A percentile compares a stretch with the other conserved stretches of the same genome.
phyloP scores from a whole-genome alignment of 352 stramenopile species.

The Halophytophthora batemanensis region DNA sequence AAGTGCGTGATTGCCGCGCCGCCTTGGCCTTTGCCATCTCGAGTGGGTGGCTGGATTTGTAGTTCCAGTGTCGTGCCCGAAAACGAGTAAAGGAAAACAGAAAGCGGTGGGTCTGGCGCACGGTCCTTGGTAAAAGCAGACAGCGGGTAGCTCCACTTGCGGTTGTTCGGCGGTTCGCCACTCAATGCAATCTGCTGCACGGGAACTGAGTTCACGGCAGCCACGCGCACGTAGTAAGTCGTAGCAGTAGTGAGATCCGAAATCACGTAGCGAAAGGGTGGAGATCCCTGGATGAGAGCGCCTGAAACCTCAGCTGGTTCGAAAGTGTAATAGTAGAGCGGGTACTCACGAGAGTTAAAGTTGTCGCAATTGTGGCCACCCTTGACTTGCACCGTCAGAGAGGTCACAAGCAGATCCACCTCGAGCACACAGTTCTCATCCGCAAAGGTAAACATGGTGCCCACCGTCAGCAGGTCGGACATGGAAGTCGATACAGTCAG shows the following conservation, averaged over 20 bases:
- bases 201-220: conserved; percentile 88
- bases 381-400: conserved; percentile 21
- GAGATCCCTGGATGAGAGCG: conserved; percentile 60
- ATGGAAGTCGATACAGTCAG: conserved; percentile 32
- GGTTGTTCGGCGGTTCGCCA: conserved; percentile 84
- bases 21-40: conserved; percentile 53
- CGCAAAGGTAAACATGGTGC: conserved; percentile 50
- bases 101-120: conserved; percentile 67
- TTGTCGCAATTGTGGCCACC: conserved; percentile 27
- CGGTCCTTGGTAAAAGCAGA: conserved; percentile 79
- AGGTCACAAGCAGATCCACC: conserved; percentile 12
- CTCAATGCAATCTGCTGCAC: conserved; percentile 81
- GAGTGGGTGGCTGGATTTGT: conserved; percentile 64
- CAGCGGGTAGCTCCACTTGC: conserved; percentile 86
- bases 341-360: conserved; percentile 46
- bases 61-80: conserved; percentile 67
- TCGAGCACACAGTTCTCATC: conserved; percentile 49
- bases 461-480: conserved; percentile 10
- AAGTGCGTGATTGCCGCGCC: conserved; percentile 48
- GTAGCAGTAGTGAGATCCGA: conserved; percentile 51
- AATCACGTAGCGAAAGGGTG: conserved; percentile 83
- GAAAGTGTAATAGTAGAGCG: conserved; percentile 65
- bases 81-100: conserved; percentile 54
- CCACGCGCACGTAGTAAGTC: conserved; percentile 91
- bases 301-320: conserved; percentile 47